Conservation (phyloP, 176 grass and related monocot species). For the maize (Zea mays) region Zm-B73-REFERENCE-NAM-5.0 NC_050100.1:23714001-23714500, state of each 20-base stretch:
- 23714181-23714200: neutral
- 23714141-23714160: neutral
- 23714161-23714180: neutral
- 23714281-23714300: conserved; percentile 56
- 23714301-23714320: conserved; percentile 71
- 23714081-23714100: conserved; percentile 14
- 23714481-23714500: conserved; percentile 40
- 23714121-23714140: conserved; percentile 1
- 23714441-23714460: neutral
- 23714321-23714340: conserved; percentile 94
- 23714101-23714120: neutral
- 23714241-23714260: neutral
- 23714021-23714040: conserved; percentile 63
- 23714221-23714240: neutral
- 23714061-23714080: conserved; percentile 26
- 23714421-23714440: neutral
- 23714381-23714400: conserved; percentile 20
- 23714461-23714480: neutral
- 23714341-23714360: conserved; percentile 91
- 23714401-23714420: conserved; percentile 9
- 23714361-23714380: conserved; percentile 91
- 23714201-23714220: neutral
- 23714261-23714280: neutral
- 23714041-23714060: conserved; percentile 81
- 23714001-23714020: conserved; percentile 67